Conservation (phyloP, 176 grass and related monocot genomes). For the Paspalum vaginatum region DNA sequence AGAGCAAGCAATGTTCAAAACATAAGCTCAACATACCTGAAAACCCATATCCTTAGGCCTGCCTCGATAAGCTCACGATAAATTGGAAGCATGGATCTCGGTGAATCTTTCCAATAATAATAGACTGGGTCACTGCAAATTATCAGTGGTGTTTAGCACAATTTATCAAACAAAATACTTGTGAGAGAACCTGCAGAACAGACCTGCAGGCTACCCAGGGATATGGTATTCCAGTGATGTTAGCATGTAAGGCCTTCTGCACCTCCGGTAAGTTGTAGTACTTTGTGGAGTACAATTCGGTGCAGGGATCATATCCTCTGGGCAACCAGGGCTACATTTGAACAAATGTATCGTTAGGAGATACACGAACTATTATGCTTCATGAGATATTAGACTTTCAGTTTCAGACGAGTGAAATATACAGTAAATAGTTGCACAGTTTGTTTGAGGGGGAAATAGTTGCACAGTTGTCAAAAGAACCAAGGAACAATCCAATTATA, state of each 20-base stretch:
- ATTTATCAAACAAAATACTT: constrained; percentile 10
- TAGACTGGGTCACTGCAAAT: constrained; percentile 50
- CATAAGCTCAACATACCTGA: constrained; percentile 58
- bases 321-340: constrained; percentile 77
- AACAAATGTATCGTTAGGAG: constrained; percentile 27
- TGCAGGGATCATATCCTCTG: constrained; percentile 94
- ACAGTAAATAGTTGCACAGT: neutral
- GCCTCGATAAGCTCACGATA: constrained; percentile 76
- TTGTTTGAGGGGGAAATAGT: neutral
- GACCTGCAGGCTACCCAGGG: constrained; percentile 78
- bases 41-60: constrained; percentile 76
- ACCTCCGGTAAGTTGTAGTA: constrained; percentile 85
- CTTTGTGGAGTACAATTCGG: constrained; percentile 65
- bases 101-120: constrained; percentile 69
- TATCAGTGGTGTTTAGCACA: neutral
- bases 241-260: constrained; percentile 88
- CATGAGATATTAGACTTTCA: neutral
- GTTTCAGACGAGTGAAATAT: neutral
- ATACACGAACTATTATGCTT: neutral
- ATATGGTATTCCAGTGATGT: constrained; percentile 73
- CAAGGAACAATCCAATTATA: neutral
- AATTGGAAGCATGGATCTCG: constrained; percentile 76
- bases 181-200: constrained; percentile 22
- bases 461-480: neutral
- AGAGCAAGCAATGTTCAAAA: neutral